phyloP scores from a whole-genome alignment of 1,284 basidiomycete genomes.

The Ganoderma resinaceum region DNA sequence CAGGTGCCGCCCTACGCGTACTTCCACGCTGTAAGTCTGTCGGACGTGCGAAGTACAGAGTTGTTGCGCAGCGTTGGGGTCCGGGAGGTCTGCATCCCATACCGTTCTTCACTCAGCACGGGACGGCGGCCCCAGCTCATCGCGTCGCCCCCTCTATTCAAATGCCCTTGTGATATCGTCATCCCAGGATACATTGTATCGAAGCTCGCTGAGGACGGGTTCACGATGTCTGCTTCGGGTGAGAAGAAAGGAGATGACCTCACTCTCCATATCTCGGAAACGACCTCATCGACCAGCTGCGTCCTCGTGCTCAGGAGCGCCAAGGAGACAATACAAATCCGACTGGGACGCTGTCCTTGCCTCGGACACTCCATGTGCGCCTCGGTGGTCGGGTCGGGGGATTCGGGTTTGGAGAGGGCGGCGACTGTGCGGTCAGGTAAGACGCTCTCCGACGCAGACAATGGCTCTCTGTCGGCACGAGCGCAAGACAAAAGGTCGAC shows the following conservation, averaged over 20 bases:
- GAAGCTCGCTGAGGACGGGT: slow-evolving; percentile 12
- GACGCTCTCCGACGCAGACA: slow-evolving; percentile 5
- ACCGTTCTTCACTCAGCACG: slow-evolving; percentile 9
- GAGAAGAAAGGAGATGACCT: slow-evolving; percentile 7
- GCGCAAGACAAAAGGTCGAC: not conserved
- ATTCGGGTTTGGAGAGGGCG: not conserved
- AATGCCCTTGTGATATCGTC: slow-evolving; percentile 24
- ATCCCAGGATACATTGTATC: slow-evolving; percentile 19
- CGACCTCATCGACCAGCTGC: not conserved
- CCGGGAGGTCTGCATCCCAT: slow-evolving; percentile 24
- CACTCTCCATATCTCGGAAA: slow-evolving; percentile 14
- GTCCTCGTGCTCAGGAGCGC: slow-evolving; percentile 16
- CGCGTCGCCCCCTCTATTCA: slow-evolving; percentile 12
- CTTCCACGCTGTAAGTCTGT: slow-evolving; percentile 22
- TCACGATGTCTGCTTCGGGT: not conserved
- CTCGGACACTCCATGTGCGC: slow-evolving; percentile 21
- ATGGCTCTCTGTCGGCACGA: not conserved
- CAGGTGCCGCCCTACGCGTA: slow-evolving; percentile 24
- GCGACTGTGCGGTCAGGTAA: slow-evolving; percentile 8
- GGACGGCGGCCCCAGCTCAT: not conserved
- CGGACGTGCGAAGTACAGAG: slow-evolving; percentile 2
- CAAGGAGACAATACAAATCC: slow-evolving; percentile 19
- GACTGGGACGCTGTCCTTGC: slow-evolving; percentile 24
- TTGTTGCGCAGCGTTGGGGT: not conserved
- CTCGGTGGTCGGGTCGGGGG: slow-evolving; percentile 14